A percentile compares a stretch with the other conserved stretches of the same genome.
Conservation (phyloP, 768 basidiomycete genomes). For the Mycena galopus region DNA sequence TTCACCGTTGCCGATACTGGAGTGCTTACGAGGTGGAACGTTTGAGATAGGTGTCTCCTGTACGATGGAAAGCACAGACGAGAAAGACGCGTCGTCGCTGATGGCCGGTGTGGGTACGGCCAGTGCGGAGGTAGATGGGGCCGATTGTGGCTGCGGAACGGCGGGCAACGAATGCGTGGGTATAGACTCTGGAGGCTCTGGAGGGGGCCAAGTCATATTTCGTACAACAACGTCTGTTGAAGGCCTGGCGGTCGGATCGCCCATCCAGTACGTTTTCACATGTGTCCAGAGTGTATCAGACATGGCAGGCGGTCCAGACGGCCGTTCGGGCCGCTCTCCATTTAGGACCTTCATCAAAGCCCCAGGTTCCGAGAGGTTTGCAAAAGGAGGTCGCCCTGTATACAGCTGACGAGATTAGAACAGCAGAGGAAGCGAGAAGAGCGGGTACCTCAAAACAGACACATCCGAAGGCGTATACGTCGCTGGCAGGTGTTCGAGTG, state of each 20-base stretch:
- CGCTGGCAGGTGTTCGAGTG: slow-evolving; percentile 40
- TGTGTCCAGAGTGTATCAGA: background rate
- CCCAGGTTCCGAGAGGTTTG: background rate
- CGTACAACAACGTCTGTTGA: background rate
- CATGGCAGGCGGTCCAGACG: background rate
- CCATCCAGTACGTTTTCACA: background rate
- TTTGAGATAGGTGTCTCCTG: background rate
- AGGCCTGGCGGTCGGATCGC: background rate
- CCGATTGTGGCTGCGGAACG: background rate
- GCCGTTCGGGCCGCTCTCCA: slow-evolving; percentile 13
- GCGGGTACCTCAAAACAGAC: slow-evolving; percentile 46
- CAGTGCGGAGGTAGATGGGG: too few species aligned
- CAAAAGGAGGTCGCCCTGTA: slow-evolving; percentile 23
- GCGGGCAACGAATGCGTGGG: background rate
- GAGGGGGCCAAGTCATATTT: background rate
- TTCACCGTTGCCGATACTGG: too few species aligned
- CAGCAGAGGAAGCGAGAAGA: background rate
- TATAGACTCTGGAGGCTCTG: background rate
- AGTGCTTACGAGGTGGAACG: too few species aligned
- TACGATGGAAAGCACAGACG: background rate
- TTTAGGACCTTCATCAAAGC: slow-evolving; percentile 9
- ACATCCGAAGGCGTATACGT: slow-evolving; percentile 51
- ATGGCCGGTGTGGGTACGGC: background rate
- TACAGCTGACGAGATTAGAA: slow-evolving; percentile 14
- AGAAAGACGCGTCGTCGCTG: background rate